Conservation (phyloP, 805 yeast genomes). For the Kluyveromyces nonfermentans region DNA sequence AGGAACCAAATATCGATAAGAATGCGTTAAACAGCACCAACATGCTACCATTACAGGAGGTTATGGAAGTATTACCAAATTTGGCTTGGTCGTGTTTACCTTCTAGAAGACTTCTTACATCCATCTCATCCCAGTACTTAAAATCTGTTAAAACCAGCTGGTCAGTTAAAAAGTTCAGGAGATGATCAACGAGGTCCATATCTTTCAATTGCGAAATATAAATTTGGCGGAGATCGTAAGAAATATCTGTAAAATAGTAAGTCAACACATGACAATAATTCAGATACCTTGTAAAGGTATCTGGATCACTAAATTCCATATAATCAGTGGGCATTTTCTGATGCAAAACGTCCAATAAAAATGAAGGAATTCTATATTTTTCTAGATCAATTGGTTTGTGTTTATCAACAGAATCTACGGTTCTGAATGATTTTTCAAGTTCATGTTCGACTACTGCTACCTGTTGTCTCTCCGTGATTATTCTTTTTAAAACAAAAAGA, state of each 20-base stretch:
- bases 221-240: conserved; percentile 51
- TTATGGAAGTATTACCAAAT: conserved; percentile 15
- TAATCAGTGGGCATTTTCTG: conserved; percentile 29
- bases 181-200: conserved; percentile 35
- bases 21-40: conserved; percentile 19
- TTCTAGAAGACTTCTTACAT: conserved; percentile 15
- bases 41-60: conserved; percentile 23
- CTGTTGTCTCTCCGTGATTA: conserved; percentile 44
- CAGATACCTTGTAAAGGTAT: conserved; percentile 35
- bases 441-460: conserved; percentile 54
- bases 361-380: conserved; percentile 22
- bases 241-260: conserved; percentile 51
- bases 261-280: conserved; percentile 65
- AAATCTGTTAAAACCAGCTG: conserved; percentile 36
- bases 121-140: conserved; percentile 19
- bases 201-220: conserved; percentile 52
- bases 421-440: conserved; percentile 29
- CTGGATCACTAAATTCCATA: conserved; percentile 32
- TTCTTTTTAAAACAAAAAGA: conserved; percentile 30
- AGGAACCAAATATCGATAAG: conserved; percentile 25
- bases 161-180: conserved; percentile 47
- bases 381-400: conserved; percentile 8
- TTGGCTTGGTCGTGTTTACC: conserved; percentile 12
- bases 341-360: conserved; percentile 31
- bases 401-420: conserved; percentile 8